Evolutionary conservation across 768 basidiomycete genomes (phyloP).

Genomic region (Clathrus columnatus): DNA sequence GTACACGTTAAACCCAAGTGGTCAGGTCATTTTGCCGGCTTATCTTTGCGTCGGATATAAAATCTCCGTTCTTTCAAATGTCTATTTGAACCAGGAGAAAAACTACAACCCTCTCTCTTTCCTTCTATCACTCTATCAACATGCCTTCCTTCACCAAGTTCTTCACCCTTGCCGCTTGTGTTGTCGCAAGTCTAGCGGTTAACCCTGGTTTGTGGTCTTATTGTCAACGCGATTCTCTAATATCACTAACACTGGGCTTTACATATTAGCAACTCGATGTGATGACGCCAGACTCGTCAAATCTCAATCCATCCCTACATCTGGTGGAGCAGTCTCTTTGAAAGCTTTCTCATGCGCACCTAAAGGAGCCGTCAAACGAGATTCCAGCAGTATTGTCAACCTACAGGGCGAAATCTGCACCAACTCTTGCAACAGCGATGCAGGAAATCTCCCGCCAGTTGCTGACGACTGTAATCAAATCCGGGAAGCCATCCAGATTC

Average conservation of each 20-base stretch:
- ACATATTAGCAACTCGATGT: background rate
- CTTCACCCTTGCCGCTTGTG: background rate
- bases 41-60: background rate
- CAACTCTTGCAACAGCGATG: background rate
- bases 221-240: background rate
- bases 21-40: background rate
- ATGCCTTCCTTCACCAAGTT: slow-evolving; percentile 7
- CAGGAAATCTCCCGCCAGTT: background rate
- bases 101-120: background rate
- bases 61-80: background rate
- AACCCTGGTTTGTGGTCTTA: background rate
- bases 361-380: background rate
- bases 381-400: background rate
- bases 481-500: background rate
- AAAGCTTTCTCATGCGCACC: background rate
- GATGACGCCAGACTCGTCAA: background rate
- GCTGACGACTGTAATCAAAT: background rate
- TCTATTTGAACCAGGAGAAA: background rate
- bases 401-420: background rate
- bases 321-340: background rate
- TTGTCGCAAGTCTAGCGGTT: background rate
- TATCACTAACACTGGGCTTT: background rate
- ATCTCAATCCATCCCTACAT: background rate
- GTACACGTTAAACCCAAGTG: background rate
- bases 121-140: background rate